These are phyloP conservation scores for Leccinum subgranulosum DNA, from an alignment of 768 basidiomycete species.

Conservation along the genomic window DNA sequence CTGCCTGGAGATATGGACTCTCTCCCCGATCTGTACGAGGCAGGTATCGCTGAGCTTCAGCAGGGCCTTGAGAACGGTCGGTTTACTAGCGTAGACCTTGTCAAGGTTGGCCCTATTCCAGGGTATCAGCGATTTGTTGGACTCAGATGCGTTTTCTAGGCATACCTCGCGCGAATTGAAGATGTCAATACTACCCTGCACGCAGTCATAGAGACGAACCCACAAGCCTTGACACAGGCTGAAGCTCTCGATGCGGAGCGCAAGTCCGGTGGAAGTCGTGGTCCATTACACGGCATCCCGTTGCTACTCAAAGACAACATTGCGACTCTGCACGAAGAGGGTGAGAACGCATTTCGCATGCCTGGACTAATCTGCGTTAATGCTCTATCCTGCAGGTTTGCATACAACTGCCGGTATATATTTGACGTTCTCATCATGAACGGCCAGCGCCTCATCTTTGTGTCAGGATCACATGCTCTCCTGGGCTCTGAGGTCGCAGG, in stretches of 20 bases:
- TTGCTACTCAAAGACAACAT: conserved; percentile 53
- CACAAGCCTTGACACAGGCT: conserved; percentile 51
- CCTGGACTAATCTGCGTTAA: background rate
- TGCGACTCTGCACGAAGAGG: conserved; percentile 32
- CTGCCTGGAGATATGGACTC: conserved; percentile 15
- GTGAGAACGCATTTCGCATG: conserved; percentile 7
- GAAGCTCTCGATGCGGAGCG: conserved; percentile 49
- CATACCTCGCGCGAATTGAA: conserved; percentile 62
- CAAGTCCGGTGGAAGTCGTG: conserved; percentile 39
- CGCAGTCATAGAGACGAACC: conserved; percentile 61
- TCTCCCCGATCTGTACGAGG: conserved; percentile 61
- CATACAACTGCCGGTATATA: conserved; percentile 36
- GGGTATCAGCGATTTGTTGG: background rate
- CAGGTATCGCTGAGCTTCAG: conserved; percentile 54
- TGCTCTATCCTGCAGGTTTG: conserved; percentile 25
- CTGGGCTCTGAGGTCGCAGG: conserved; percentile 34
- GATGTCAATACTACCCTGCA: conserved; percentile 60
- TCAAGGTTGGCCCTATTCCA: conserved; percentile 42
- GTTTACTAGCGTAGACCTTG: conserved; percentile 61
- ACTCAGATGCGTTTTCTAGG: conserved; percentile 33
- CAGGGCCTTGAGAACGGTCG: conserved; percentile 46
- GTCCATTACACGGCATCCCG: conserved; percentile 56
- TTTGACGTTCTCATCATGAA: background rate
- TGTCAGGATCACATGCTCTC: conserved; percentile 33
- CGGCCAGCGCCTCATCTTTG: background rate